Conservation (phyloP, 495 filamentous ascomycete genomes). For the Neurospora africana region DNA sequence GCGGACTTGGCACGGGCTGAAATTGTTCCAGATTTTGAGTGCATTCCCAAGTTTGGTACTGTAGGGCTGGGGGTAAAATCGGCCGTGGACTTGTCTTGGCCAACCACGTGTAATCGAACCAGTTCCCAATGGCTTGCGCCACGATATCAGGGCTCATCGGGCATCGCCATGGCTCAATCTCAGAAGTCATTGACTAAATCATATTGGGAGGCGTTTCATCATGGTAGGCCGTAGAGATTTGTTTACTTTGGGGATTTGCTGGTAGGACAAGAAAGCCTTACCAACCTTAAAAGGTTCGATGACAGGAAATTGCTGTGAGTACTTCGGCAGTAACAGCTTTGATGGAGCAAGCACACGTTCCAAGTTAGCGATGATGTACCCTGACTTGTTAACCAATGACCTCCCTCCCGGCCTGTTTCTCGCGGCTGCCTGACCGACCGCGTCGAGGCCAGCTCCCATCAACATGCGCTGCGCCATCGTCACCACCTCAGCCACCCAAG, state of each 20-base stretch:
- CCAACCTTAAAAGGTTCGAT: background rate
- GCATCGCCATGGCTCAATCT: background rate
- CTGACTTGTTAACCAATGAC: background rate
- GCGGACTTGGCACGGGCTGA: background rate
- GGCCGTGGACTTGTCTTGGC: background rate
- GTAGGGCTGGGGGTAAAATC: background rate
- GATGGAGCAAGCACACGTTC: rapidly evolving
- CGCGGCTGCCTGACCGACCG: background rate
- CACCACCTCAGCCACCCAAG: background rate
- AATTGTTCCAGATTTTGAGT: background rate
- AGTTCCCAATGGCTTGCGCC: background rate
- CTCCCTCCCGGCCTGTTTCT: background rate
- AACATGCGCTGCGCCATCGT: no score
- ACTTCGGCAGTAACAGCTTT: background rate
- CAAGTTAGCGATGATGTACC: background rate
- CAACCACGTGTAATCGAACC: background rate
- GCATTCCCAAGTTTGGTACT: background rate
- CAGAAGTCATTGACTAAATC: background rate
- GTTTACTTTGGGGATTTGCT: background rate
- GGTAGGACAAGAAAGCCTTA: background rate
- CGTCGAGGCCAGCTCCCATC: background rate
- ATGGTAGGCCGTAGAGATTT: background rate
- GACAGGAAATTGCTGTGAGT: background rate
- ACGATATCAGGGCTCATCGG: background rate
- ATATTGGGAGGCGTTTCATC: background rate